Evolutionary conservation across 257 asterid species (phyloP), one percentile per base, ranked within the genome.

Genomic region (Hygrophila difformis): DNA sequence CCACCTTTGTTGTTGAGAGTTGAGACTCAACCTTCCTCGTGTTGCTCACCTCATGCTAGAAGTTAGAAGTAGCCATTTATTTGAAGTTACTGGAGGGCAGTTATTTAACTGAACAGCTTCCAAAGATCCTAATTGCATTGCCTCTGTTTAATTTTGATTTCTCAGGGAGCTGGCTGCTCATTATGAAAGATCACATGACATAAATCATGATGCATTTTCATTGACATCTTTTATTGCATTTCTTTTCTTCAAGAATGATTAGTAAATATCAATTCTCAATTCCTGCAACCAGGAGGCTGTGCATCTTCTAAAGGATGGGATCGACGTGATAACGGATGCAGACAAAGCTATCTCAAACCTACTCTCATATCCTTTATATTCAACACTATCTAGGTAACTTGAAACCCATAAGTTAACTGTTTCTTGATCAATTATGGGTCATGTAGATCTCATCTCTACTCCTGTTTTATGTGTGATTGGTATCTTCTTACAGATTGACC

Each of bases 251-350:
- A 40, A 24, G 34, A 19, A 28, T 44, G 44, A 36, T 23, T n/a
- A 19, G 43, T 57, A 12, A n/a, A n/a, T 21, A 16, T 63, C 13
- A 8, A 29, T n/a, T 16, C 13, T 44, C 39, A 60, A 57, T 59
- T 51, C 48, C 43, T 66, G 34, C 65, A 44, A 49, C 28, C 74
- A 88, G 97, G 97, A 88, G 54, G 82, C 97, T 58, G 80, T 75
- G 14, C 65, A 64, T 59, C 78, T 88, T 68, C 77, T 88, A n/a
- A 88, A 84, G 71, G 96, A 88, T 54, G 87, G 87, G 54, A 74
- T 84, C n/a, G 94, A 84, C 57, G 60, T 88, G 82, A 53, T 75
- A 59, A 62, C 79, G 39, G 97, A 88, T 71, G 81, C 97, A 8
- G 94, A 88, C 67, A 65, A 63, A 49, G 83, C 65, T 46, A 85